Evolutionary conservation across 2,329 filamentous ascomycete species (phyloP).

Genomic region (Pseudonectria foliicola): DNA sequence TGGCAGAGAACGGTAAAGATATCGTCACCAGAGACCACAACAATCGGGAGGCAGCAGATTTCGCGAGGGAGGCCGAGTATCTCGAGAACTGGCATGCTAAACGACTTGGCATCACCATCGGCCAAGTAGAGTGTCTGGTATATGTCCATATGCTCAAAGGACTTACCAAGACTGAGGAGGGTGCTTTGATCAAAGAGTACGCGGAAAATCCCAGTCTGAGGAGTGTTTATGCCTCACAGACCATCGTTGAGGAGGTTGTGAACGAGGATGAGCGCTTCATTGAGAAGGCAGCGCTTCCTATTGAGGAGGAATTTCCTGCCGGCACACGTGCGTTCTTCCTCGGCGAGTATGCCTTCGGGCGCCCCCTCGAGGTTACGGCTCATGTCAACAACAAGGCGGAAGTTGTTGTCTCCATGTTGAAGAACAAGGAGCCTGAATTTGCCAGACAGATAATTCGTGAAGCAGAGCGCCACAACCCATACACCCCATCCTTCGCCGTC

Average conservation of each 20-base stretch:
- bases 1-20: constrained; percentile 58
- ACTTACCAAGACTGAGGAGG: constrained; percentile 81
- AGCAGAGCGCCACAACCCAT: constrained; percentile 64
- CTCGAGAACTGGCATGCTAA: constrained; percentile 88
- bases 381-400: constrained; percentile 71
- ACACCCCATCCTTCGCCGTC: constrained; percentile 83
- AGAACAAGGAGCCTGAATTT: constrained; percentile 73
- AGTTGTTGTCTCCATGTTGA: constrained; percentile 67
- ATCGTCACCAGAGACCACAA: constrained; percentile 64
- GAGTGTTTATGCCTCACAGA: constrained; percentile 83
- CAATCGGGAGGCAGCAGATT: constrained; percentile 71
- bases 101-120: constrained; percentile 79
- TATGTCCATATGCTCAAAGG: constrained; percentile 94
- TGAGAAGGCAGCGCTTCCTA: constrained; percentile 77
- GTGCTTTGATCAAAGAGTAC: constrained; percentile 89
- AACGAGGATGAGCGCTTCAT: constrained; percentile 92
- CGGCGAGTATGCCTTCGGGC: constrained; percentile 86
- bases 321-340: constrained; percentile 85
- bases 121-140: constrained; percentile 79
- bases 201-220: constrained; percentile 78
- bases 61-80: constrained; percentile 72
- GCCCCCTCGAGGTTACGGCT: constrained; percentile 74
- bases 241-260: constrained; percentile 80
- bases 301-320: constrained; percentile 85
- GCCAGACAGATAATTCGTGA: constrained; percentile 63